A percentile compares a stretch with the other conserved stretches of the same genome.
Conservation (phyloP, 2,329 filamentous ascomycete species). For the Paraphoma chrysanthemicola region DNA sequence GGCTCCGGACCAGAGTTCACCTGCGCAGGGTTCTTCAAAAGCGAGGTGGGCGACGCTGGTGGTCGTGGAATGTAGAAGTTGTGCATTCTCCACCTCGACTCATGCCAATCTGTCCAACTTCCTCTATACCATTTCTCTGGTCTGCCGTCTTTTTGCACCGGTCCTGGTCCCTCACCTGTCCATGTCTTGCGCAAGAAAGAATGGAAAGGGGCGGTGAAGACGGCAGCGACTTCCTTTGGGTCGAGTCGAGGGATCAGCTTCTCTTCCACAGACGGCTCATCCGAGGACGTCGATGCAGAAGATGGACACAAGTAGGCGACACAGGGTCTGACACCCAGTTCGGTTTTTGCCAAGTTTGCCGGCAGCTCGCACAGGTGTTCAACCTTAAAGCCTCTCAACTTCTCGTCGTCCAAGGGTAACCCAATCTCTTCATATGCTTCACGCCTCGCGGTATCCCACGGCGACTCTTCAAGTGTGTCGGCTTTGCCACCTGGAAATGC, state of each 20-base stretch:
- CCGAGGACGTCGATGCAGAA: slow-evolving; percentile 32
- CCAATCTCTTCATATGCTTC: slow-evolving; percentile 96
- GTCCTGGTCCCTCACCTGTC: slow-evolving; percentile 56
- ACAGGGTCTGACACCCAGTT: slow-evolving; percentile 58
- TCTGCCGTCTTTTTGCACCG: slow-evolving; percentile 41
- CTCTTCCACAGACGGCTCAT: slow-evolving; percentile 58
- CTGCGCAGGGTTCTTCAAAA: slow-evolving; percentile 9
- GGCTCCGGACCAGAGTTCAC: slow-evolving; percentile 1
- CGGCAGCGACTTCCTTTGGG: slow-evolving; percentile 88
- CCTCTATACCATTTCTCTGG: slow-evolving; percentile 83
- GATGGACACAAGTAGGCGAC: slow-evolving; percentile 64
- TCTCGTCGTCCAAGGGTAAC: slow-evolving; percentile 73
- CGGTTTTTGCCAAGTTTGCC: slow-evolving; percentile 57
- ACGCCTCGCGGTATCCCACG: slow-evolving; percentile 82
- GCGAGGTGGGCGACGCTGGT: slow-evolving; percentile 15
- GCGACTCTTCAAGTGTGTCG: slow-evolving; percentile 61
- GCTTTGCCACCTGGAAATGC: slow-evolving; percentile 80
- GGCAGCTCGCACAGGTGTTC: slow-evolving; percentile 89
- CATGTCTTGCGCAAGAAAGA: slow-evolving; percentile 73
- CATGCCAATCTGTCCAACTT: slow-evolving; percentile 80
- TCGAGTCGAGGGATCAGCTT: slow-evolving; percentile 81
- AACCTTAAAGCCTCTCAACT: slow-evolving; percentile 77
- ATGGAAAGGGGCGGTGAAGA: slow-evolving; percentile 88
- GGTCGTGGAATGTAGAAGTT: slow-evolving; percentile 82
- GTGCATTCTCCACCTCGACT: slow-evolving; percentile 82